Percentiles rank a stretch among this genome's conserved stretches.
phyloP scores from a whole-genome alignment of 1,284 basidiomycete species.

The Grifola frondosa region DNA sequence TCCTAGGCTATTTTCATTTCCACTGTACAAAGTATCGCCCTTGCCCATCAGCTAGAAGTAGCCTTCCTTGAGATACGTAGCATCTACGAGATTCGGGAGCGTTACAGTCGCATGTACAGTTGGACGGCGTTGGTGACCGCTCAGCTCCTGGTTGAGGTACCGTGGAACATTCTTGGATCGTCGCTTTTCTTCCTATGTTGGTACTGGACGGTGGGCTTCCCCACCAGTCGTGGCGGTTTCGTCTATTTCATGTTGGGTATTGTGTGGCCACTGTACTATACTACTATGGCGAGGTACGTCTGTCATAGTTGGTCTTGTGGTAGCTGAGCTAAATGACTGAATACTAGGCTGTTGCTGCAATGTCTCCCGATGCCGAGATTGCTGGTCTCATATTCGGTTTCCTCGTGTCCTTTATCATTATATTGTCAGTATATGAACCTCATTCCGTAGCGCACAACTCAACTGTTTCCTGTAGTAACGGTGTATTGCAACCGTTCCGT shows the following conservation, averaged over 20 bases:
- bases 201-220: slow-evolving; percentile 68
- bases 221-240: slow-evolving; percentile 51
- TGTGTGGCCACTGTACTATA: slow-evolving; percentile 55
- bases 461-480: slow-evolving; percentile 41
- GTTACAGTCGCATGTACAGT: slow-evolving; percentile 74
- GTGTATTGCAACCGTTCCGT: slow-evolving; percentile 60
- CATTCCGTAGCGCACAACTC: neutral
- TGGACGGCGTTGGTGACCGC: slow-evolving; percentile 72
- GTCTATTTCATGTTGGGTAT: slow-evolving; percentile 52
- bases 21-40: slow-evolving; percentile 40
- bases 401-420: slow-evolving; percentile 56
- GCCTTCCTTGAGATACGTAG: slow-evolving; percentile 50
- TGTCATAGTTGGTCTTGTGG: slow-evolving; percentile 42
- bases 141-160: slow-evolving; percentile 62
- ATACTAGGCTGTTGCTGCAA: slow-evolving; percentile 60
- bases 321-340: slow-evolving; percentile 57
- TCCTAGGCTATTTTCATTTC: slow-evolving; percentile 42
- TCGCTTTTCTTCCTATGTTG: slow-evolving; percentile 60
- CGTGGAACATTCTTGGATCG: slow-evolving; percentile 62
- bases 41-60: slow-evolving; percentile 51
- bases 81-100: slow-evolving; percentile 63
- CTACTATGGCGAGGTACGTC: slow-evolving; percentile 44
- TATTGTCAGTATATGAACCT: slow-evolving; percentile 40
- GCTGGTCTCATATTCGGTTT: slow-evolving; percentile 61
- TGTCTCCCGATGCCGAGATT: slow-evolving; percentile 62